Evolutionary conservation across 2,329 filamentous ascomycete species (phyloP).

Genomic region (Metarhizium rileyi): DNA sequence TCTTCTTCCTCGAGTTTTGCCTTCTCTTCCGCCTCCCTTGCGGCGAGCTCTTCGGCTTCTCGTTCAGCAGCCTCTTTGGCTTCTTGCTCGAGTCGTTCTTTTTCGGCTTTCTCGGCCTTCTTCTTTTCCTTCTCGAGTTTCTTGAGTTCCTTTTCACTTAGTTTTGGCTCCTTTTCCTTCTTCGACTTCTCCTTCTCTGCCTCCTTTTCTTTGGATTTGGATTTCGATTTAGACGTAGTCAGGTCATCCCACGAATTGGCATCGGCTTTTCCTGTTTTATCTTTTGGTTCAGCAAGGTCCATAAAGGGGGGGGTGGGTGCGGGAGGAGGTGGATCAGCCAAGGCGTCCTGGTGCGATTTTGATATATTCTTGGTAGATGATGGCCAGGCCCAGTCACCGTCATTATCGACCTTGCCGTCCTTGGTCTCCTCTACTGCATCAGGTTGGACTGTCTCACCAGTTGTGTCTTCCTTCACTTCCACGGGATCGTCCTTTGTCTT

Average conservation of each 20-base stretch:
- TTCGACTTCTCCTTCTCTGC: slow-evolving; percentile 19
- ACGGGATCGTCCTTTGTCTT: slow-evolving; percentile 39
- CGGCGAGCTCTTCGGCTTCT: slow-evolving; percentile 22
- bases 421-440: slow-evolving; percentile 35
- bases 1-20: slow-evolving; percentile 18
- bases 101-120: slow-evolving; percentile 32
- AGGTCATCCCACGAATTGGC: slow-evolving; percentile 26
- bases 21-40: slow-evolving; percentile 20
- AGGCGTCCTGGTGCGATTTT: slow-evolving; percentile 27
- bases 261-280: slow-evolving; percentile 25
- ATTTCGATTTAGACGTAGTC: slow-evolving; percentile 22
- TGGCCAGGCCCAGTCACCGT: slow-evolving; percentile 32
- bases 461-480: slow-evolving; percentile 36
- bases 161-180: slow-evolving; percentile 32
- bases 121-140: slow-evolving; percentile 40
- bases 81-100: slow-evolving; percentile 19
- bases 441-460: slow-evolving; percentile 36
- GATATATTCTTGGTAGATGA: slow-evolving; percentile 34
- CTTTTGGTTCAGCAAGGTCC: slow-evolving; percentile 32
- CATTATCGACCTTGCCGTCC: slow-evolving; percentile 32
- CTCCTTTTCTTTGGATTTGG: slow-evolving; percentile 32
- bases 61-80: slow-evolving; percentile 16
- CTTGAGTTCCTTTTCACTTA: slow-evolving; percentile 40
- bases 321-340: slow-evolving; percentile 34
- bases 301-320: slow-evolving; percentile 38